Percentiles rank a stretch among this genome's conserved stretches.
phyloP scores from a whole-genome alignment of 176 grass and related monocot species.

The Aegilops umbellulata region DNA sequence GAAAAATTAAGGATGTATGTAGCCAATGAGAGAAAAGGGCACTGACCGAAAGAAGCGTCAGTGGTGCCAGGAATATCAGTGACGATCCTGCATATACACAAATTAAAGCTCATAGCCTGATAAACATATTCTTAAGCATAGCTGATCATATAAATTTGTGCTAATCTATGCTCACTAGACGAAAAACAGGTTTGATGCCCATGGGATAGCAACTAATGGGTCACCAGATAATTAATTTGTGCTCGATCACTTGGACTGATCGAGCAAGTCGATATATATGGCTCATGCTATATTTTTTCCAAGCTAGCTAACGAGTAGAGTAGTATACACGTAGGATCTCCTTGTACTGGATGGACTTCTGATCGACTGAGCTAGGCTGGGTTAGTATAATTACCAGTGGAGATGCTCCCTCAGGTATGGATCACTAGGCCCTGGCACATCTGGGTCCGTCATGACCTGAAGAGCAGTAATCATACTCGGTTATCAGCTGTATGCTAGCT shows the following conservation, averaged over 20 bases:
- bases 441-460: slow-evolving; percentile 5
- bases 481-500: no score
- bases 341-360: not conserved
- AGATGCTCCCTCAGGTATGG: slow-evolving; percentile 9
- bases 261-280: no score
- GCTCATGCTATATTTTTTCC: no score
- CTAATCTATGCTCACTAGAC: not conserved
- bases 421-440: slow-evolving; percentile 3
- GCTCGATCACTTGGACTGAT: no score
- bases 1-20: not conserved
- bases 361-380: not conserved
- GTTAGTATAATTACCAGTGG: not conserved
- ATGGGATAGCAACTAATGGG: not conserved
- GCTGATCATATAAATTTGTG: not conserved
- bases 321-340: no score
- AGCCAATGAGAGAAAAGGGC: not conserved
- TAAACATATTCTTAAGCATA: not conserved
- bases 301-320: no score
- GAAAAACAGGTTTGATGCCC: not conserved
- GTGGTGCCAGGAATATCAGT: not conserved
- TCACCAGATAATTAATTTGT: not conserved
- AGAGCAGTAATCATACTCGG: not conserved
- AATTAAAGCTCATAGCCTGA: not conserved
- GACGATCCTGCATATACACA: not conserved
- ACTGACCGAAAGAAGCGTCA: not conserved